Evolutionary conservation across 257 asterid genomes (phyloP).

Genomic region (Nicotiana otophora): DNA sequence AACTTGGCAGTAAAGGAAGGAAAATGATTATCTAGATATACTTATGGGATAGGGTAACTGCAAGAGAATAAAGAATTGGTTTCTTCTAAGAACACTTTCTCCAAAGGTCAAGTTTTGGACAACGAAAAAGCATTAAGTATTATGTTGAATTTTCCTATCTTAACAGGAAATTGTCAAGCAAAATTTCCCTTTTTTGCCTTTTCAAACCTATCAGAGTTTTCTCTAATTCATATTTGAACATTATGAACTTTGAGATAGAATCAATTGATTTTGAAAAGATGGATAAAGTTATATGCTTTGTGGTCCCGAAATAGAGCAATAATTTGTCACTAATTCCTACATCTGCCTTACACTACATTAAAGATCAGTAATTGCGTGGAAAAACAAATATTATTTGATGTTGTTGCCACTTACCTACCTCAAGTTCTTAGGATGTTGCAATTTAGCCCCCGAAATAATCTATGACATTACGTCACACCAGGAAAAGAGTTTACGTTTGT

Average conservation of each 20-base stretch:
- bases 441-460: too few relatives aligned
- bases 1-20: background rate
- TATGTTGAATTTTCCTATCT: background rate
- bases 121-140: background rate
- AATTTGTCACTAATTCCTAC: background rate
- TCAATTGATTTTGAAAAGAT: background rate
- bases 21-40: background rate
- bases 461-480: too few relatives aligned
- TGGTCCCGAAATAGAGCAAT: background rate
- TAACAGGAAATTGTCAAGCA: too few relatives aligned
- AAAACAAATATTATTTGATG: too few relatives aligned
- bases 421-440: too few relatives aligned
- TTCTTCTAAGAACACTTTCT: background rate
- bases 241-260: background rate
- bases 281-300: background rate
- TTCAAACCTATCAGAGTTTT: too few relatives aligned
- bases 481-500: too few relatives aligned
- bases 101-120: background rate
- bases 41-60: background rate
- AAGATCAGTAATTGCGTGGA: background rate
- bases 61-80: background rate
- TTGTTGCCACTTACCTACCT: too few relatives aligned
- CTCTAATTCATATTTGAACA: too few relatives aligned
- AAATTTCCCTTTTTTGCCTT: too few relatives aligned
- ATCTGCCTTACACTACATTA: background rate